Evolutionary conservation across 495 filamentous ascomycete species (phyloP).

Genomic region (Rhizodiscina lignyota): DNA sequence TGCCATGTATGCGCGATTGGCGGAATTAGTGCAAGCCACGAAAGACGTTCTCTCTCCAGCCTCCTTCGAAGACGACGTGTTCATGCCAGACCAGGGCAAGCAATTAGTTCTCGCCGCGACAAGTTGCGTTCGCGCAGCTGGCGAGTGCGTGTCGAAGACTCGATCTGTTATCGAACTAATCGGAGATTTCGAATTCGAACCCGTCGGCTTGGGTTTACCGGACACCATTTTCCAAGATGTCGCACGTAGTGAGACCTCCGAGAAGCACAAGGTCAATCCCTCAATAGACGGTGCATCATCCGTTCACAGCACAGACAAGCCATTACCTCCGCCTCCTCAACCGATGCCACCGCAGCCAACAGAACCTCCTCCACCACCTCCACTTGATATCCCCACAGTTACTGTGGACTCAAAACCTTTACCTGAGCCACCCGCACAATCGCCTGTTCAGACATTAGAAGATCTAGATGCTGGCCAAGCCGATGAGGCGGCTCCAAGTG

Average conservation of each 20-base stretch:
- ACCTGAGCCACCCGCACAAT: constrained; percentile 13
- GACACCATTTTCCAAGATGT: constrained; percentile 15
- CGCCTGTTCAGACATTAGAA: too few relatives aligned
- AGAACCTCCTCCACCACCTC: constrained; percentile 8
- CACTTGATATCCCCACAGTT: constrained; percentile 8
- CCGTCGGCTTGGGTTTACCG: constrained; percentile 14
- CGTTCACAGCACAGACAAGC: too few relatives aligned
- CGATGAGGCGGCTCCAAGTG: too few relatives aligned
- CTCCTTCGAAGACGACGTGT: constrained; percentile 52
- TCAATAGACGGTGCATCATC: too few relatives aligned
- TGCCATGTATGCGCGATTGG: constrained; percentile 64
- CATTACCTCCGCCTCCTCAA: constrained; percentile 12
- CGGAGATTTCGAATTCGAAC: constrained; percentile 81
- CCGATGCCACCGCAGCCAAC: constrained; percentile 1
- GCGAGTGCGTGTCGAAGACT: constrained; percentile 77
- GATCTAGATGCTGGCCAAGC: too few relatives aligned
- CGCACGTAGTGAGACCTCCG: not conserved
- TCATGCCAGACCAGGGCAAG: constrained; percentile 67
- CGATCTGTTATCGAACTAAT: constrained; percentile 75
- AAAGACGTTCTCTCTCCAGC: constrained; percentile 54
- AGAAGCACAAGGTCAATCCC: constrained; percentile 3
- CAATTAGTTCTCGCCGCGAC: constrained; percentile 68
- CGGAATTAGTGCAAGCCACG: constrained; percentile 62
- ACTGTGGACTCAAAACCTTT: constrained; percentile 14
- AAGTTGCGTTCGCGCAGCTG: constrained; percentile 74